phyloP scores from a whole-genome alignment of 177 flowering plant genomes.

The Telopea speciosissima region DNA sequence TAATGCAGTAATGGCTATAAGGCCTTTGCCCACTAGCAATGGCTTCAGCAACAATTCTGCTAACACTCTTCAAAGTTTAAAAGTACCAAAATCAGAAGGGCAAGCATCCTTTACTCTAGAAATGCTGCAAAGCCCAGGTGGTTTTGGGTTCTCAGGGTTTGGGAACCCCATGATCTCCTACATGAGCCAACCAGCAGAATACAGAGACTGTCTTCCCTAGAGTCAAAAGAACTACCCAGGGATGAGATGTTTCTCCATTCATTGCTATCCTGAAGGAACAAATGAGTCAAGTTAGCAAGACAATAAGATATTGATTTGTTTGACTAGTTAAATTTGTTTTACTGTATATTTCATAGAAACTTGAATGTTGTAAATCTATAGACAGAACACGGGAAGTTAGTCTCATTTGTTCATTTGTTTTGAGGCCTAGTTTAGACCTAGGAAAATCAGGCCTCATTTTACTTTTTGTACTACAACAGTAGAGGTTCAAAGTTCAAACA shows the following conservation, averaged over 20 bases:
- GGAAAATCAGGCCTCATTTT: neutral
- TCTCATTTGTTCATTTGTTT: conserved; percentile 13
- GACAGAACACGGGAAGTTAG: neutral
- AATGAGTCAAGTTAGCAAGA: neutral
- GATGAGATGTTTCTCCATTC: conserved; percentile 49
- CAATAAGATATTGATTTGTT: neutral
- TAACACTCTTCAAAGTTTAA: conserved; percentile 19
- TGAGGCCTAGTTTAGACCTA: neutral
- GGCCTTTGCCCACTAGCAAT: conserved; percentile 28
- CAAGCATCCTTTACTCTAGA: conserved; percentile 49
- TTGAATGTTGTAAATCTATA: neutral
- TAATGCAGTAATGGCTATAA: conserved; percentile 30
- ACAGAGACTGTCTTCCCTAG: conserved; percentile 14
- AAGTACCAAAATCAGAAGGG: conserved; percentile 18
- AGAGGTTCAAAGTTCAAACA: neutral
- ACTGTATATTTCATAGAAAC: neutral
- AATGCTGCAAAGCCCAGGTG: conserved; percentile 33
- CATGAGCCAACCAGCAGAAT: conserved; percentile 13
- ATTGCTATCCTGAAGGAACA: conserved; percentile 19
- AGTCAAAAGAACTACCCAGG: conserved; percentile 49
- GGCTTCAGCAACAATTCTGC: conserved; percentile 15
- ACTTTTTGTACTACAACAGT: neutral
- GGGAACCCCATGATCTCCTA: conserved; percentile 13
- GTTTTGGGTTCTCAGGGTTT: conserved; percentile 24
- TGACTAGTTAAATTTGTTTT: neutral